Evolutionary conservation across 306 rosid species (phyloP), one percentile per base, ranked within the genome.

Genomic region (Prunus armeniaca): DNA sequence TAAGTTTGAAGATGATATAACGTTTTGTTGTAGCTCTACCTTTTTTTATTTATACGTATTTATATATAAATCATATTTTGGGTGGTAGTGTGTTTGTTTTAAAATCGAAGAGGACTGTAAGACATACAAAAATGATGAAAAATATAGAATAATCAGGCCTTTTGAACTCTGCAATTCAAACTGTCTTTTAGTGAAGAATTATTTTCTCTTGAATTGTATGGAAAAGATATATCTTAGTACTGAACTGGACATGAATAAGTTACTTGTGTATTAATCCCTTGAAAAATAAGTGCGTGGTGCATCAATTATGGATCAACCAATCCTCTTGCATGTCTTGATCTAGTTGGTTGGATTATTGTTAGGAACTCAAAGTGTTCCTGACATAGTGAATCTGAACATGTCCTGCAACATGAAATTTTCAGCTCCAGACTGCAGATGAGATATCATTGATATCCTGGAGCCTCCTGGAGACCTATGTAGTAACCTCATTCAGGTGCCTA

Each of bases 401-500:
- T 72, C 43, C 54, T 72, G 76, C 67, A 72, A 73, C 58, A 60
- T 58, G 57, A 73, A 45, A 45, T 61, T 73, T 60, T 56, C 55
- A 60, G 77, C 77, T 73, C 67, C 67, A 25, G 68, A 73, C 57
- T 73, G 77, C 77, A 61, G 55, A 73, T 73, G 77, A 73, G 56
- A 73, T 73, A 61, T 46, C 68, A 61, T 60, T 73, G 77, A 61
- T 73, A 69, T 73, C 77, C 77, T 69, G 73, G 73, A 49, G 73
- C 60, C 73, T 69, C 73, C 73, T 46, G 77, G 69, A 61, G 77
- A 73, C 69, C 46, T 61, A 46, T 61, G 47, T 73, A 46, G 65
- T 73, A 73, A 73, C 46, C 67, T 73, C 77, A 46, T 27, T 61
- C 77, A 61, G 77, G 77, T 73, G 77, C 77, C 77, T 73, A 27